Conservation (phyloP, 805 yeast species). For the Ogataea thermomethanolica region DNA sequence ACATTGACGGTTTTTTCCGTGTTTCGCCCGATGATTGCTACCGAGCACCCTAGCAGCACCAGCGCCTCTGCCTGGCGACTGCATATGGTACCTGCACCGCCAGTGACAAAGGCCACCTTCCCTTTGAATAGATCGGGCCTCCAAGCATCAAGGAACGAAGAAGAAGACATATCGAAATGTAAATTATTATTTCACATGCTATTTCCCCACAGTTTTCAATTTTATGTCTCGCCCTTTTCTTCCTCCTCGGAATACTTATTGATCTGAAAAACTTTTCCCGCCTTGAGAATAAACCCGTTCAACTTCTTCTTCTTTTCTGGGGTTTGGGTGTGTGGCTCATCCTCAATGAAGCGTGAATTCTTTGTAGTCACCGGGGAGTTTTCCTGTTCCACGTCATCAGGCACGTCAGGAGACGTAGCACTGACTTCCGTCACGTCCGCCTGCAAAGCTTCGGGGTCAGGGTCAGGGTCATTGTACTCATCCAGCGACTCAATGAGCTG, state of each 20-base stretch:
- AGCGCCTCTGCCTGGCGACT: conserved; percentile 84
- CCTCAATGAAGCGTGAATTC: conserved; percentile 12
- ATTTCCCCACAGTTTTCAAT: conserved; percentile 6
- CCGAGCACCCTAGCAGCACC: conserved; percentile 80
- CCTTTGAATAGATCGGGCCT: conserved; percentile 71
- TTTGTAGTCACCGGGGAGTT: conserved; percentile 9
- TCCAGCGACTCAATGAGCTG: conserved; percentile 13
- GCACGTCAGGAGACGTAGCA: conserved; percentile 21
- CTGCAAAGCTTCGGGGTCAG: conserved; percentile 7
- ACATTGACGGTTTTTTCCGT: conserved; percentile 59
- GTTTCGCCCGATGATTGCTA: conserved; percentile 81
- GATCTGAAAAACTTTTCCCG: conserved; percentile 18
- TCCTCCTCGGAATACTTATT: conserved; percentile 8
- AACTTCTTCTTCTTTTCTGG: conserved; percentile 23
- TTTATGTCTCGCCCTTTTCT: conserved; percentile 2
- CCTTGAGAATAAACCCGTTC: conserved; percentile 18
- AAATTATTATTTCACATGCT: conserved; percentile 6
- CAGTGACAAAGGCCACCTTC: conserved; percentile 87
- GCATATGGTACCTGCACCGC: conserved; percentile 97
- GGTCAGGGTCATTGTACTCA: conserved; percentile 1
- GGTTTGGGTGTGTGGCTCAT: conserved; percentile 11
- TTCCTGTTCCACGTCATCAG: conserved; percentile 10
- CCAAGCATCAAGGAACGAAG: conserved; percentile 23
- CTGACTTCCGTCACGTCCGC: conserved; percentile 20
- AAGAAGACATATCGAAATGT: conserved; percentile 1